Percentiles rank a stretch among this genome's conserved stretches.
Evolutionary conservation across 2,329 filamentous ascomycete genomes (phyloP).

Genomic region (Penicillium sp.): DNA sequence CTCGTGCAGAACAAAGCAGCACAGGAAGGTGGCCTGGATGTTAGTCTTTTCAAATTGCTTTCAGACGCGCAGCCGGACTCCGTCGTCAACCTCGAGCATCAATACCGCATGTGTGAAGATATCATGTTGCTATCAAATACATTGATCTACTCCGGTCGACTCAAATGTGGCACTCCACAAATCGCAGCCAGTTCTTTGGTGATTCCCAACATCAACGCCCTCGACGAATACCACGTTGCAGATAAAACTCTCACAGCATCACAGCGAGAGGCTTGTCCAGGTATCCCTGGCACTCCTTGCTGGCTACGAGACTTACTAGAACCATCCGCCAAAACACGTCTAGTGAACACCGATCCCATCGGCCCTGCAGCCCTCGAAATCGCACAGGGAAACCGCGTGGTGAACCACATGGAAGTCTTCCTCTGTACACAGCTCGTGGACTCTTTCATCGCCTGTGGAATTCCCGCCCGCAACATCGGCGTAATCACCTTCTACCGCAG

Average conservation of each 20-base stretch:
- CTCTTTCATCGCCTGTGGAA: constrained; percentile 72
- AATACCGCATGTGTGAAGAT: constrained; percentile 98
- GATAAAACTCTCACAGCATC: constrained; percentile 21
- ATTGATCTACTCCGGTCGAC: constrained; percentile 85
- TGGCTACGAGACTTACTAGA: constrained; percentile 75
- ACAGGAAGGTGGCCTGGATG: constrained; percentile 79
- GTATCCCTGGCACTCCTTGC: constrained; percentile 57
- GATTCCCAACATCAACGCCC: constrained; percentile 65
- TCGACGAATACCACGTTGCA: constrained; percentile 59
- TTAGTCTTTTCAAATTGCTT: constrained; percentile 90
- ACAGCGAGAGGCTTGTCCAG: constrained; percentile 56
- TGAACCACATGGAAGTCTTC: constrained; percentile 80
- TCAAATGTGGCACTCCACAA: constrained; percentile 82
- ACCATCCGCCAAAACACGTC: constrained; percentile 73
- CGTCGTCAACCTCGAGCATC: constrained; percentile 89
- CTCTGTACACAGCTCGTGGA: constrained; percentile 80
- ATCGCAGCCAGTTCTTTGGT: constrained; percentile 70
- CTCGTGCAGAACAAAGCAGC: constrained; percentile 92
- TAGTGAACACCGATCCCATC: constrained; percentile 85
- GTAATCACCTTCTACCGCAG: constrained; percentile 97
- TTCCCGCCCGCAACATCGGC: constrained; percentile 76
- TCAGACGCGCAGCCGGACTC: constrained; percentile 85
- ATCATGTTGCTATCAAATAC: constrained; percentile 93
- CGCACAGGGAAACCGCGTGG: constrained; percentile 75
- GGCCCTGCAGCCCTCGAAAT: constrained; percentile 64